phyloP scores from a whole-genome alignment of 345 rosid species.

The Lumnitzera racemosa region DNA sequence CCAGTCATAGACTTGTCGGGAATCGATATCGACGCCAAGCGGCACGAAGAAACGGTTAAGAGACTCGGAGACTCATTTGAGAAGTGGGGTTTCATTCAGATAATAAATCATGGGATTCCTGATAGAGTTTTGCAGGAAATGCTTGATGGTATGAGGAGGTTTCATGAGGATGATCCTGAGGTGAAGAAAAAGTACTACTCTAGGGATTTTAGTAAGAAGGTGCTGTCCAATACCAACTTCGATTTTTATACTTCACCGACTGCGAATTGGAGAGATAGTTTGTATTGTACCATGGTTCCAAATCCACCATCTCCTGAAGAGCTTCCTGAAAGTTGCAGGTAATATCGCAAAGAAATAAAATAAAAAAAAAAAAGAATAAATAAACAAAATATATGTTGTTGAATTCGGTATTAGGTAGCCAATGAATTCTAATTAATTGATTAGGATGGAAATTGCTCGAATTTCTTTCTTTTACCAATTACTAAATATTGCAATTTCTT shows the following conservation, averaged over 20 bases:
- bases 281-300: constrained; percentile 6
- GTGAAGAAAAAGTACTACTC: constrained; percentile 14
- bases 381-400: no score
- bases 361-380: no score
- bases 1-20: constrained; percentile 6
- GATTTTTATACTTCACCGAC: constrained; percentile 8
- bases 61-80: neutral
- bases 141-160: neutral
- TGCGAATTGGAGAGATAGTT: constrained; percentile 31
- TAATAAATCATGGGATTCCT: constrained; percentile 39
- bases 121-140: constrained; percentile 8
- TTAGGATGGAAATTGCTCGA: no score
- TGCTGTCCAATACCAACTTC: constrained; percentile 2
- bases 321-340: constrained; percentile 14
- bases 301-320: constrained; percentile 5
- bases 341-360: neutral
- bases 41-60: constrained; percentile 3
- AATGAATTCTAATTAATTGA: no score
- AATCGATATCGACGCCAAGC: neutral
- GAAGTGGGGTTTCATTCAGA: constrained; percentile 31
- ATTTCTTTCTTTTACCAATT: no score
- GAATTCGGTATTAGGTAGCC: no score
- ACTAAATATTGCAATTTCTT: no score
- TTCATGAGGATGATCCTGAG: constrained; percentile 12
- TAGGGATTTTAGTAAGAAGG: constrained; percentile 1